Evolutionary conservation across 2,329 filamentous ascomycete species (phyloP).

Genomic region (Zasmidium angulare): DNA sequence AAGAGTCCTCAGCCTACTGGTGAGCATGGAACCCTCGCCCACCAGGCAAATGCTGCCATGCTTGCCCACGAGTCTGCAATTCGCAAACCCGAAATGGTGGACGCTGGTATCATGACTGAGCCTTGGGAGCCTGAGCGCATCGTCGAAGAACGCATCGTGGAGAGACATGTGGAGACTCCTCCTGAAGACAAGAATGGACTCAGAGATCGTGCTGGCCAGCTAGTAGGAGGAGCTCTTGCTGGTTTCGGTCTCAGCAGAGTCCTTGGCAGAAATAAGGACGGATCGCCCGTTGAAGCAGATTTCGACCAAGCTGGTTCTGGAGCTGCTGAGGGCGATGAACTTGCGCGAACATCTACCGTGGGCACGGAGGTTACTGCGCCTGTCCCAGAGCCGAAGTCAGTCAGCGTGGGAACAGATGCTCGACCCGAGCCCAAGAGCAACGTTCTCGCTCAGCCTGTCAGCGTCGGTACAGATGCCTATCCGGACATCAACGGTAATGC

Average conservation of each 20-base stretch:
- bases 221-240: slow-evolving; percentile 34
- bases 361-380: background rate
- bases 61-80: slow-evolving; percentile 10
- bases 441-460: slow-evolving; percentile 5
- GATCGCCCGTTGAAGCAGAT: slow-evolving; percentile 4
- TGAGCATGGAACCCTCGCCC: slow-evolving; percentile 1
- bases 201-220: slow-evolving; percentile 27
- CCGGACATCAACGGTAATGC: background rate
- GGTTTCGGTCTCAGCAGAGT: slow-evolving; percentile 36
- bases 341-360: background rate
- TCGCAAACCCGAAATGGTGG: slow-evolving; percentile 50
- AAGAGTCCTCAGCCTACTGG: slow-evolving; percentile 8
- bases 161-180: background rate
- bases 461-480: slow-evolving; percentile 16
- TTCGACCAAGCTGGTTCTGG: background rate
- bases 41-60: slow-evolving; percentile 14
- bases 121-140: slow-evolving; percentile 47
- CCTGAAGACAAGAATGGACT: slow-evolving; percentile 16
- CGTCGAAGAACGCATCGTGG: slow-evolving; percentile 8
- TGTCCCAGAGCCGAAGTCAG: background rate
- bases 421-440: background rate
- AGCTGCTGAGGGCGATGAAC: slow-evolving; percentile 1
- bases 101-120: slow-evolving; percentile 64
- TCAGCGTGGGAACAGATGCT: slow-evolving; percentile 12
- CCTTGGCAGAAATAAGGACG: slow-evolving; percentile 11